Conservation (phyloP, 2,329 filamentous ascomycete species). For the Nemania sp. region DNA sequence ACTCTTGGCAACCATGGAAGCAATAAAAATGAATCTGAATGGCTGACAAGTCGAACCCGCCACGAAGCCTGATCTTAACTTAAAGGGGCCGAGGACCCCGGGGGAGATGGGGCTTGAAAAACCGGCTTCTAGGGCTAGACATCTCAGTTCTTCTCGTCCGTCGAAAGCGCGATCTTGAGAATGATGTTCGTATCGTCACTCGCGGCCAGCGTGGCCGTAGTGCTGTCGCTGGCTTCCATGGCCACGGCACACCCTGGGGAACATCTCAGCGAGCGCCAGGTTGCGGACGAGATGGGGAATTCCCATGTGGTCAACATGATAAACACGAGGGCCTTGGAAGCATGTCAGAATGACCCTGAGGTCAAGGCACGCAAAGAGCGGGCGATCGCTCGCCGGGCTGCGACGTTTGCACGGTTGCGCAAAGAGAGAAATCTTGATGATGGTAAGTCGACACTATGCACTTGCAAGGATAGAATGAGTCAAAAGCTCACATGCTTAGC, state of each 20-base stretch:
- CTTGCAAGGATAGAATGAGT: not conserved
- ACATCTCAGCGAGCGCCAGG: constrained; percentile 45
- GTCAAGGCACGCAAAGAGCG: constrained; percentile 55
- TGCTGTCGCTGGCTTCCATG: constrained; percentile 41
- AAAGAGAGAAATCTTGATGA: constrained; percentile 49
- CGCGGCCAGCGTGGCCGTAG: constrained; percentile 40
- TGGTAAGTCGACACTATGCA: constrained; percentile 39
- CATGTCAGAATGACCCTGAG: constrained; percentile 55
- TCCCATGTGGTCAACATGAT: constrained; percentile 48
- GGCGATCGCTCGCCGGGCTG: constrained; percentile 55
- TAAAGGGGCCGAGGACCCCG: constrained; percentile 32
- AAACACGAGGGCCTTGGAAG: constrained; percentile 52
- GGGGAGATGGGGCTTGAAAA: not conserved
- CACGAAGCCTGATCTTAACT: constrained; percentile 1
- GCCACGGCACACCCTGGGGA: constrained; percentile 49
- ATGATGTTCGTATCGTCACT: constrained; percentile 45
- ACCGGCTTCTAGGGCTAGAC: not conserved
- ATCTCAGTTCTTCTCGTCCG: not conserved
- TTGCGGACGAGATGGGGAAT: constrained; percentile 46
- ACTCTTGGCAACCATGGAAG: constrained; percentile 32
- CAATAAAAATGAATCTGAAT: constrained; percentile 28
- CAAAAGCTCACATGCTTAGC: constrained; percentile 33
- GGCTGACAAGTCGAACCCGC: not conserved
- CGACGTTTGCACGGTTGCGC: constrained; percentile 54
- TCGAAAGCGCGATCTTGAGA: constrained; percentile 6